Base-by-base conservation (phyloP, 1,284 basidiomycete genomes). In the Mrakiaceae sp. region DNA sequence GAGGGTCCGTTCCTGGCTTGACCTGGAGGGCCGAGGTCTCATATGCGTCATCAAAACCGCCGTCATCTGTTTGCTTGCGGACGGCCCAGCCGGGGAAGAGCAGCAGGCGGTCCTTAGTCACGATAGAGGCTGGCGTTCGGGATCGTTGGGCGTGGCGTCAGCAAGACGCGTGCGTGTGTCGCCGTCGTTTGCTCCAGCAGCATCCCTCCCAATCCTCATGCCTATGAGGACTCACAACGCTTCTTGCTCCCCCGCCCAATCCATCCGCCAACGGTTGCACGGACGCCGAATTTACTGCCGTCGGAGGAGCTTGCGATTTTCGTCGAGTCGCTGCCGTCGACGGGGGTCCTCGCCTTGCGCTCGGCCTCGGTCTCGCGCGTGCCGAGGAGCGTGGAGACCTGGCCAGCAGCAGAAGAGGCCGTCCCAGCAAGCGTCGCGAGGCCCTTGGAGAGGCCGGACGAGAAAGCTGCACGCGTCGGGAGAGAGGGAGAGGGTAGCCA, bases 51-150 rank as follows among this genome's bases (percentile, higher is more conserved):
- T 66, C 67, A n/a, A 50, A 64, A 14, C 62, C 62, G n/a, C 64
- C 65, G 16, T 65, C 66, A n/a, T 65, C 65, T 16, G 68, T 58
- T 0, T 68, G 69, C 50, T 67, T 69, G 60, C 67, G 68, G 4
- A 74, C 73, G 2, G 71, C 72, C 74, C 74, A 75, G 9, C 73
- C 73, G 1, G 74, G 74, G 56, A 74, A 69, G 9, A 74, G 60
- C 58, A 71, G 63, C 11, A 74, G 57, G 48, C 69, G 67, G 54
- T 73, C 72, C 49, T 59, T 42, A 42, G 58, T 40, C 16, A 42
- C 58, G 39, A 61, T 60, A 39, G 47, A 55, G 54, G 48, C 59
- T 64, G 54, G 27, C 27, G 27, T 27, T 27, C 27, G 27, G 27
- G 27, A 27, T 27, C 27, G 27, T 27, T 27, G 27, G 27, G 27